Percentiles rank a stretch among this genome's conserved stretches.
These are phyloP conservation scores for Clathrospora elynae DNA, from an alignment of 2,329 filamentous ascomycete species.

Conservation along the genomic window DNA sequence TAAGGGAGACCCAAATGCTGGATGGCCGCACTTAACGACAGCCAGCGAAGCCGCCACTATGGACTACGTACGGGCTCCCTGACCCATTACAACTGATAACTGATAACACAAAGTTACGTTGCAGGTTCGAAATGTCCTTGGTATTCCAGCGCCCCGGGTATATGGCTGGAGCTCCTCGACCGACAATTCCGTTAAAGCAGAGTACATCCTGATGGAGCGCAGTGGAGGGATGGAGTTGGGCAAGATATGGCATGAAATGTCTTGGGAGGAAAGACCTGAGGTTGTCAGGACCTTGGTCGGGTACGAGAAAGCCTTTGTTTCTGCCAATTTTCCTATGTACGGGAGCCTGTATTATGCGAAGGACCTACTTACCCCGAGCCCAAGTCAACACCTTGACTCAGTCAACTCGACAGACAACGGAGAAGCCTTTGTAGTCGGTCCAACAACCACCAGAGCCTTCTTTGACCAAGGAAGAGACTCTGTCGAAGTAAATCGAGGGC, in stretches of 20 bases:
- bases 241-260: slow-evolving; percentile 19
- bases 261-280: slow-evolving; percentile 18
- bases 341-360: slow-evolving; percentile 29
- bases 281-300: slow-evolving; percentile 18
- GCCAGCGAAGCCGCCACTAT: slow-evolving; percentile 45
- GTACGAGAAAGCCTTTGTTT: slow-evolving; percentile 21
- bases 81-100: slow-evolving; percentile 30
- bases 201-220: slow-evolving; percentile 34
- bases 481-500: slow-evolving; percentile 21
- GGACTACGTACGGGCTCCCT: slow-evolving; percentile 37
- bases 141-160: slow-evolving; percentile 38
- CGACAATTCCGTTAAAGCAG: slow-evolving; percentile 30
- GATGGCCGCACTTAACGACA: slow-evolving; percentile 36
- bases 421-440: slow-evolving; percentile 20
- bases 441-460: slow-evolving; percentile 23
- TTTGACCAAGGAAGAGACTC: slow-evolving; percentile 23
- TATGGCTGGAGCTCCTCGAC: slow-evolving; percentile 36
- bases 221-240: slow-evolving; percentile 20
- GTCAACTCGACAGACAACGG: slow-evolving; percentile 12
- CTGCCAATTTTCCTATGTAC: slow-evolving; percentile 18
- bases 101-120: slow-evolving; percentile 17
- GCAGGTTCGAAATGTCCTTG: slow-evolving; percentile 36
- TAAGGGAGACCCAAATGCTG: slow-evolving; percentile 44
- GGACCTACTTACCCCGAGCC: slow-evolving; percentile 17
- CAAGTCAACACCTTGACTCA: slow-evolving; percentile 16